Percentiles rank a stretch among this genome's conserved stretches.
These are phyloP conservation scores for Cynara cardunculus DNA, from an alignment of 129 eudicot genomes.

Conservation along the genomic window DNA sequence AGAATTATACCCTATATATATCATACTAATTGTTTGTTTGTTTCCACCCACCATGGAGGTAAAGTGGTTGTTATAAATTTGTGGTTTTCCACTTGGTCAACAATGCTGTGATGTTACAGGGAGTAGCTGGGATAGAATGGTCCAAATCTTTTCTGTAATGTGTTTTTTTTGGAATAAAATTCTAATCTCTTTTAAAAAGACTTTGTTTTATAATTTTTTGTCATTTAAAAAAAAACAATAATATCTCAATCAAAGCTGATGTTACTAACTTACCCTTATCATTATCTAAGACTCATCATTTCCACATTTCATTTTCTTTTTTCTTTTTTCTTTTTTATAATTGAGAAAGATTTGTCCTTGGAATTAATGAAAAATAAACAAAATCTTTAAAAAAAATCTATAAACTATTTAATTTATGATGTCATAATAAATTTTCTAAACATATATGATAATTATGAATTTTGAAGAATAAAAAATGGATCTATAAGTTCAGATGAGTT, in stretches of 20 bases:
- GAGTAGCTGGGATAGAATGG: neutral
- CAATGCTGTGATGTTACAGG: neutral
- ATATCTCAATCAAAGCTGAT: neutral
- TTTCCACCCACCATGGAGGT: neutral
- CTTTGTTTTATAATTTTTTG: neutral
- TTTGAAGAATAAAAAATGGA: too few species aligned
- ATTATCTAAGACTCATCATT: neutral
- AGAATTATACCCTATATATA: too few species aligned
- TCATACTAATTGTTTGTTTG: neutral
- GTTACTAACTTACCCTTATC: neutral
- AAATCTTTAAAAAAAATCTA: too few species aligned
- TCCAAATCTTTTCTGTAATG: neutral
- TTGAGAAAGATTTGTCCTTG: neutral
- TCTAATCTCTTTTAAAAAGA: neutral
- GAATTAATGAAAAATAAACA: neutral
- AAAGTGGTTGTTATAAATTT: neutral
- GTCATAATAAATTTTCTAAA: too few species aligned
- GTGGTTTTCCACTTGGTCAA: neutral
- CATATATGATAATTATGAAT: too few species aligned
- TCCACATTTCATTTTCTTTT: neutral
- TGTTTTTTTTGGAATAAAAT: neutral
- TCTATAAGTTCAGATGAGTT: too few species aligned
- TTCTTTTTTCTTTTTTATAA: neutral
- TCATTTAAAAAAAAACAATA: neutral
- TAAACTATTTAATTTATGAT: too few species aligned